These are phyloP conservation scores for Hypomyces rosellus DNA, from an alignment of 2,329 filamentous ascomycete genomes.

Conservation along the genomic window DNA sequence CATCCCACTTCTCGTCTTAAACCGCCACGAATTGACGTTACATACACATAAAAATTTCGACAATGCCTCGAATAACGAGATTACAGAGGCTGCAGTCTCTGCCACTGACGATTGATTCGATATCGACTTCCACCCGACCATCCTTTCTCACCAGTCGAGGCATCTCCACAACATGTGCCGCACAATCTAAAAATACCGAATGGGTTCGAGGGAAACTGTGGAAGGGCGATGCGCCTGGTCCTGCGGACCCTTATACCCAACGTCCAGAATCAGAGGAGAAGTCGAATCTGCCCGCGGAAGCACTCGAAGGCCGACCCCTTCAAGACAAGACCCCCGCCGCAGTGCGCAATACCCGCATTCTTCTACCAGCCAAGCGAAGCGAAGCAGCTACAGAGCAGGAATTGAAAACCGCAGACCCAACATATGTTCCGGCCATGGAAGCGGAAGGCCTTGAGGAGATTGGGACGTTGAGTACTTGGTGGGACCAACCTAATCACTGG, in stretches of 20 bases:
- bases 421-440: constrained; percentile 42
- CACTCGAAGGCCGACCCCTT: constrained; percentile 15
- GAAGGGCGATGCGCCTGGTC: constrained; percentile 33
- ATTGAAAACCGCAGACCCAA: constrained; percentile 22
- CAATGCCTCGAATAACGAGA: constrained; percentile 39
- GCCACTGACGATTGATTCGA: constrained; percentile 19
- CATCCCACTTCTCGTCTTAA: background rate
- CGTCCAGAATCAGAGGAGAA: constrained; percentile 20
- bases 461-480: constrained; percentile 44
- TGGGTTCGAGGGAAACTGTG: constrained; percentile 35
- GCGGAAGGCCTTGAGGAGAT: constrained; percentile 42
- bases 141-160: constrained; percentile 22
- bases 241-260: constrained; percentile 34
- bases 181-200: constrained; percentile 28
- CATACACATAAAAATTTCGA: constrained; percentile 11
- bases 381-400: constrained; percentile 30
- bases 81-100: constrained; percentile 29
- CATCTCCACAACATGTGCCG: constrained; percentile 30
- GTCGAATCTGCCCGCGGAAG: constrained; percentile 28
- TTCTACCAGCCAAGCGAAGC: constrained; percentile 27
- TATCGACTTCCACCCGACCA: constrained; percentile 19
- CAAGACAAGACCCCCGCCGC: constrained; percentile 20
- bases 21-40: background rate
- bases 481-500: constrained; percentile 50
- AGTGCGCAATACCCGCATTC: constrained; percentile 24